Evolutionary conservation across 1,139 yeast species (phyloP), one percentile per base, ranked within the genome.

Genomic region (Hemisphaericaspora xylofermentans): DNA sequence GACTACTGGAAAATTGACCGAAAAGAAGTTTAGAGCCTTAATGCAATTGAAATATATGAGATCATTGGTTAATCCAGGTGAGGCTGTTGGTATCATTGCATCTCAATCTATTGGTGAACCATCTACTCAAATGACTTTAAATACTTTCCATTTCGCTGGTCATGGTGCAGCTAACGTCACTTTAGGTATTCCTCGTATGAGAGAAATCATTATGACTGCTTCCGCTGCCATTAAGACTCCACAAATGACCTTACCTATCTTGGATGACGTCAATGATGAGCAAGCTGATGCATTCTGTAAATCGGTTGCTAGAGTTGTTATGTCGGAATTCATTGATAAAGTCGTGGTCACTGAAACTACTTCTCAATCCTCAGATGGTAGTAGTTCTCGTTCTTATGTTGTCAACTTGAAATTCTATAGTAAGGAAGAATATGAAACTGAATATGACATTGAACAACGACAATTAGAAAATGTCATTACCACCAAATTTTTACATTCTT

Each of bases 131-230:
- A 94, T 94, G 99, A 94, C 99, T 16, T 79, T 94, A 60, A 94
- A 94, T 66, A 94, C 99, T 42, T 94, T 94, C 95, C 99, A 94
- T 74, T 94, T 94, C 60, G 99, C 99, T 54, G 99, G 99, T 64
- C 98, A 94, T 71, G 99, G 99, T 80, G 99, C 98, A 44, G 98
- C 98, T 38, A 94, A 94, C 67, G 99, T 94, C 52, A 94, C 99
- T 1, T 78, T 94, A 60, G 99, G 99, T 85, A 94, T 94, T 61
- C 99, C 99, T 38, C 96, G 99, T 81, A 84, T 94, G 91, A 85
- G 99, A 80, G 99, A 94, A 79, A 94, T 94, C 61, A 91, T 94
- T 61, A 94, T 94, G 98, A 94, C 98, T 14, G 99, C 98, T 9
- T 88, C 96, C 44, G 82, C 96, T 16, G 72, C 87, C 42, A 94